Percentiles rank a stretch among this genome's conserved stretches.
These are phyloP conservation scores for Metarhizium guizhouense DNA, from an alignment of 2,329 filamentous ascomycete species.

Conservation along the genomic window DNA sequence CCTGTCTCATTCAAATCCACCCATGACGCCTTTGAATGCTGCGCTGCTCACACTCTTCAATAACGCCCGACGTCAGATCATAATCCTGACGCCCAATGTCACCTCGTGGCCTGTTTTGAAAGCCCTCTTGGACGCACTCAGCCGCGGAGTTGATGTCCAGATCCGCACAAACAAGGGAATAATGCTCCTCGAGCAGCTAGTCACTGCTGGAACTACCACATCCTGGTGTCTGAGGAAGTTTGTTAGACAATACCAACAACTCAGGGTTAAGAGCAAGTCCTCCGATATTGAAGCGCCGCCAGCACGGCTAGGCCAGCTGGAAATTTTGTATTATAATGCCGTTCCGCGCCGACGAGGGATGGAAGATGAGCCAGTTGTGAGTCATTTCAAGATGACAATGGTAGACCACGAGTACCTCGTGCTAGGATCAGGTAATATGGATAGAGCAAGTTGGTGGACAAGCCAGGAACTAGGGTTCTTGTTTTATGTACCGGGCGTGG, in stretches of 20 bases:
- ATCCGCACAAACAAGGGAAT: conserved; percentile 60
- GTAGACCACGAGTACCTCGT: conserved; percentile 61
- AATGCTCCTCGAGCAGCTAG: conserved; percentile 74
- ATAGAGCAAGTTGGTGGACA: conserved; percentile 78
- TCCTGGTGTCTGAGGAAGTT: conserved; percentile 52
- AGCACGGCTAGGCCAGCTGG: conserved; percentile 37
- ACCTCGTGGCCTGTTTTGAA: conserved; percentile 58
- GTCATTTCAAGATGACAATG: conserved; percentile 69
- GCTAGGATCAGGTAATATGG: conserved; percentile 75
- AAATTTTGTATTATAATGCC: conserved; percentile 49
- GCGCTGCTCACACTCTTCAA: conserved; percentile 53
- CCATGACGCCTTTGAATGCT: conserved; percentile 58
- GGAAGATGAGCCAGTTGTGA: conserved; percentile 56
- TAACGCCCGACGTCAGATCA: conserved; percentile 49
- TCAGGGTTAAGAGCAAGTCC: conserved; percentile 11
- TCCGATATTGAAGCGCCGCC: conserved; percentile 33
- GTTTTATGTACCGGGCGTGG: conserved; percentile 35
- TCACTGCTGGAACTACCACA: conserved; percentile 70
- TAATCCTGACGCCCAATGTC: conserved; percentile 70
- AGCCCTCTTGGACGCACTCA: conserved; percentile 51
- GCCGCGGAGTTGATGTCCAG: conserved; percentile 57
- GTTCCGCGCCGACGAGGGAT: conserved; percentile 19
- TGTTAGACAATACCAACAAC: conserved; percentile 41
- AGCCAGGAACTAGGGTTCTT: conserved; percentile 73
- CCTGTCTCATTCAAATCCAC: conserved; percentile 37